Base-by-base conservation (phyloP, 1,284 basidiomycete genomes). In the Abortiporus biennis region DNA sequence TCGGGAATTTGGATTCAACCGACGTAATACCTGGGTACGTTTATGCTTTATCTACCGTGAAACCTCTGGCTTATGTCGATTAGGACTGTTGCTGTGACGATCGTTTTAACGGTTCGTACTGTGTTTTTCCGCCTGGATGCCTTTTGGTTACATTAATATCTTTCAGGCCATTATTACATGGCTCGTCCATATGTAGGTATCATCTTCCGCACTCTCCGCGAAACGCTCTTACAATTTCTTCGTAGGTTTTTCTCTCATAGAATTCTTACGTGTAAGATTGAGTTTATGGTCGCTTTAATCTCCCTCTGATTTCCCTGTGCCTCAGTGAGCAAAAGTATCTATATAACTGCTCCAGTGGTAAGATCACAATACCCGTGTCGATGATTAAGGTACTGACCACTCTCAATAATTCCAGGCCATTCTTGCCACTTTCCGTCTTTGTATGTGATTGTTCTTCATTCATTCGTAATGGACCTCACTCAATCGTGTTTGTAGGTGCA, bases 101-200 rank as follows among this genome's bases (percentile, higher is more conserved):
- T 42, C 23, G 31, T 23, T 15, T 24, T 42, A 9, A 42, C 40
- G 8, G 40, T 42, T 4, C 24, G 39, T 17, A 29, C 9, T 9
- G n/a, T 41, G 21, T 38, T 46, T 41, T 36, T 42, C 8, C 12
- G 11, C 20, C 4, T 5, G 6, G 15, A 21, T 5, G 24, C 11
- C 19, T 8, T 11, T 11, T 6, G 8, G 6, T 67, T 21, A 34
- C 21, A 4, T 37, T 15, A 37, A 33, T 15, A 32, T 20, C 17
- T 22, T 33, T 8, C n/a, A 50, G 49, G 49, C 46, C 12, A 5
- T 46, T 19, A 38, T 50, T 3, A 50, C 46, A 4, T 50, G 45
- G 25, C 15, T 46, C 6, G 47, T 45, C 13, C 46, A 47, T 36
- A 33, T 40, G 49, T 50, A 27, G 13, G 46, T 40, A 4, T 6